Evolutionary conservation across 805 yeast species (phyloP), one percentile per base, ranked within the genome.

Genomic region (Ogataea paraovalis): DNA sequence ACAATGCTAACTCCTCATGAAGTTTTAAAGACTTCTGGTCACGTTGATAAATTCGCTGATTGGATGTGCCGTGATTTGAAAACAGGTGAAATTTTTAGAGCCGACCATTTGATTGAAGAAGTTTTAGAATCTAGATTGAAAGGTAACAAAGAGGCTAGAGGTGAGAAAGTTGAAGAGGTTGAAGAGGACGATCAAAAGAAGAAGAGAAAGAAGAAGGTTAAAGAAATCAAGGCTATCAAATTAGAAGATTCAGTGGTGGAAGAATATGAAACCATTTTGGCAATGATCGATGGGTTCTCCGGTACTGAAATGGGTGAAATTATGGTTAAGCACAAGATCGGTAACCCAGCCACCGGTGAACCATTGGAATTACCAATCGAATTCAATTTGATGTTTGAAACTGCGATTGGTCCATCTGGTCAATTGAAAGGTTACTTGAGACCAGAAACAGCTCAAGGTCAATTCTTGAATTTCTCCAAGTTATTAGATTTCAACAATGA

Each of bases 381-480:
- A 69, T 94, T 94, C 82, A 94, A 94, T 75, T 81, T 94, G 69
- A 94, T 94, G 99, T 94, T 94, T 67, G 98, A 92, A 73, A 94
- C 99, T 50, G 96, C 96, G 48, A 95, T 94, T 68, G 99, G 99
- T 46, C 99, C 99, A 52, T 87, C 97, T 45, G 99, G 99, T 63
- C 89, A 85, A 67, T 73, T 91, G 68, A 91, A 87, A 75, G 99
- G 99, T 57, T 94, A 80, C 72, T 73, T 94, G 65, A 84, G 99
- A 72, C 99, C 99, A 52, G 99, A 94, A 75, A 94, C 99, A 54
- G 99, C 99, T 22, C 99, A 94, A 77, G 99, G 99, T 64, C 99
- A 94, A 74, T 94, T 94, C 69, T 78, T 94, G 66, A 94, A 94
- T 78, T 94, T 94, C 74, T 80, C 82, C 75, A 95, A 92, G 72